Base-by-base conservation (phyloP, 345 rosid genomes). In the Gossypium longicalyx region DNA sequence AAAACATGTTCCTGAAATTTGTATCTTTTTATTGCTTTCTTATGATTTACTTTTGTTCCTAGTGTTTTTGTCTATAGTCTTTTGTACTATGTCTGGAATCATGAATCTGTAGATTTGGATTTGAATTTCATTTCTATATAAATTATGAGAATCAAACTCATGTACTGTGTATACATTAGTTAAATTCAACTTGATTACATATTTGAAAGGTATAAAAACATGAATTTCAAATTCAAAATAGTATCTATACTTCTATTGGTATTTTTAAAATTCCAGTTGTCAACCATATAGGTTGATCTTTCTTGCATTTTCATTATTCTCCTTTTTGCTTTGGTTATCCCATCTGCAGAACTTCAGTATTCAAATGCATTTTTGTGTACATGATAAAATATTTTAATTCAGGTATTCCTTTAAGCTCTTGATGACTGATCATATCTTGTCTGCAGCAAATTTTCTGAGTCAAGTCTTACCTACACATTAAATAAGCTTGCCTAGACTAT, bases 311-410 rank as follows among this genome's bases (percentile, higher is more conserved):
- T 6, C 54, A 22, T 45, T 22, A 22, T 29, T 67, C 9, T 67
- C 70, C 34, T 20, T 20, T 67, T 20, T 44, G n/a, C 8, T 51
- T 67, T 67, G 70, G 1, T 4, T 67, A 45, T 67, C 9, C 9
- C 10, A 4, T 66, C 10, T 67, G 71, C 71, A 67, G 53, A 67
- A 66, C 20, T 44, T 66, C 70, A 45, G n/a, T 67, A 34, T 12
- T 66, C 53, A 67, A 67, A 20, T 45, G n/a, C 53, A 44, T 27
- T 34, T 64, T 41, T 64, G 47, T 63, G 23, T 9, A n/a, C 48
- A 63, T 63, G 22, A 17, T 17, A 38, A 63, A 63, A 17, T 62
- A 38, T 63, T 63, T 16, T 47, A 17, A 38, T 63, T 17, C 48
- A 64, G 68, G 49, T 41, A 64, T 38, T 64, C 25, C 25, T 15